phyloP scores from a whole-genome alignment of 805 yeast genomes.

The Wickerhamomyces queroliae region DNA sequence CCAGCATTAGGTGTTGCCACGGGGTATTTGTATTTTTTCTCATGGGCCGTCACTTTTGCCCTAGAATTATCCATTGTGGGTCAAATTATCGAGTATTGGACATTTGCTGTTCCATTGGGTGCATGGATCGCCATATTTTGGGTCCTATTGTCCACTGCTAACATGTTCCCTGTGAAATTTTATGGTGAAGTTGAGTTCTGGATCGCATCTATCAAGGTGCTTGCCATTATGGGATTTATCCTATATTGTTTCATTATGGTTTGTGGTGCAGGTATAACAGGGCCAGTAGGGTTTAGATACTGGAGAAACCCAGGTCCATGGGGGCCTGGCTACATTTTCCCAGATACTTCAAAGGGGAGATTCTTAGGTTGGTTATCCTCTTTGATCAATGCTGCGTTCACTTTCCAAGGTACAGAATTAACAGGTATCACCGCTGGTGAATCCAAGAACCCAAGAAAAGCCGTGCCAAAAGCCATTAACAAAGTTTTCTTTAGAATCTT shows the following conservation, averaged over 20 bases:
- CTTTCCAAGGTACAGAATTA: conserved; percentile 55
- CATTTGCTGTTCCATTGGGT: conserved; percentile 47
- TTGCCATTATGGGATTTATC: conserved; percentile 51
- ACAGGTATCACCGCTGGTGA: conserved; percentile 58
- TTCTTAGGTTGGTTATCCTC: conserved; percentile 52
- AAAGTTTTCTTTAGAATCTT: conserved; percentile 60
- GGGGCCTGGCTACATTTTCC: conserved; percentile 48
- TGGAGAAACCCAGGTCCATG: conserved; percentile 68
- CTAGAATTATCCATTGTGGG: conserved; percentile 54
- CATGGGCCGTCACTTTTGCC: conserved; percentile 68
- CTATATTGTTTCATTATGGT: conserved; percentile 49
- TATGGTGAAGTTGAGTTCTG: conserved; percentile 55
- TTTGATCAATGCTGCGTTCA: conserved; percentile 49
- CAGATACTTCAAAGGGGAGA: conserved; percentile 35
- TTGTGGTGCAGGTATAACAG: conserved; percentile 49
- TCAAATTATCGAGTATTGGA: conserved; percentile 49
- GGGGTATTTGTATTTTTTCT: conserved; percentile 68
- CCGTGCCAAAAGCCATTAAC: conserved; percentile 62
- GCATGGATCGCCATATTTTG: conserved; percentile 58
- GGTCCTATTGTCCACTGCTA: conserved; percentile 35
- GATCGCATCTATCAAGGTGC: conserved; percentile 46
- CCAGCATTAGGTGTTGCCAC: conserved; percentile 63
- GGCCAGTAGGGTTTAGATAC: conserved; percentile 58
- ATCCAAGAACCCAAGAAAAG: conserved; percentile 55
- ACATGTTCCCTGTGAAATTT: conserved; percentile 47